Base-by-base conservation (phyloP, 2,329 filamentous ascomycete species). In the Xylariaceae sp. region DNA sequence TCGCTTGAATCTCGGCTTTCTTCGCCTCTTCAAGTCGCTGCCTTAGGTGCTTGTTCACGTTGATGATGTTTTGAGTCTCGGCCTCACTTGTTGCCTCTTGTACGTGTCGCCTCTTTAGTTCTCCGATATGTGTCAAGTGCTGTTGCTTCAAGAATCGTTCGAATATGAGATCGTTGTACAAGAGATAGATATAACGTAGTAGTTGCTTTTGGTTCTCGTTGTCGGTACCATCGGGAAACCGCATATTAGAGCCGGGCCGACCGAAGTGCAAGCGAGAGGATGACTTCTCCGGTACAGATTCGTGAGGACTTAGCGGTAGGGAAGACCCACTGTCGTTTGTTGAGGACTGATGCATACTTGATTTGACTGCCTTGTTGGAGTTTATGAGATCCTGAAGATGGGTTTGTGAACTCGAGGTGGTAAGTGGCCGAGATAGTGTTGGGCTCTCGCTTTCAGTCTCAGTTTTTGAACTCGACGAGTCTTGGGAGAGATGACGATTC, bases 61-160 rank as follows among this genome's bases (percentile, higher is more conserved):
- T 88, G 64, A 93, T 84, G 2, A 94, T 76, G 56, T 92, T 91
- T 65, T 93, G 89, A 1, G 88, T 91, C 70, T 94, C 89, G 0
- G 90, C 89, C 70, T 93, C 90, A 0, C 85, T 88, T 1, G 89
- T 88, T 6, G 88, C 88, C 71, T 92, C 88, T 64, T 84, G 84
- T 64, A 93, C 84, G 60, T 91, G 87, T 62, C 86, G 86, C 11
- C 88, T 81, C 65, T 89, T 87, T 48, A 94, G 75, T 68, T 90
- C 88, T 0, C 89, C 89, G 69, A 94, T 92, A 60, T 93, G 89
- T 1, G 87, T 83, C 65, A 92, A 83, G 71, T 93, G 90, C 68
- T 94, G 90, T 64, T 91, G 85, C 70, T 92, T 93, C 67, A 93
- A 81, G 72, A 91, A 93, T 30, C 88, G 82, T 72, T 94, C 90